A percentile compares a stretch with the other conserved stretches of the same genome.
Evolutionary conservation across 1,284 basidiomycete species (phyloP).

Genomic region (Moesziomyces globuligerus): DNA sequence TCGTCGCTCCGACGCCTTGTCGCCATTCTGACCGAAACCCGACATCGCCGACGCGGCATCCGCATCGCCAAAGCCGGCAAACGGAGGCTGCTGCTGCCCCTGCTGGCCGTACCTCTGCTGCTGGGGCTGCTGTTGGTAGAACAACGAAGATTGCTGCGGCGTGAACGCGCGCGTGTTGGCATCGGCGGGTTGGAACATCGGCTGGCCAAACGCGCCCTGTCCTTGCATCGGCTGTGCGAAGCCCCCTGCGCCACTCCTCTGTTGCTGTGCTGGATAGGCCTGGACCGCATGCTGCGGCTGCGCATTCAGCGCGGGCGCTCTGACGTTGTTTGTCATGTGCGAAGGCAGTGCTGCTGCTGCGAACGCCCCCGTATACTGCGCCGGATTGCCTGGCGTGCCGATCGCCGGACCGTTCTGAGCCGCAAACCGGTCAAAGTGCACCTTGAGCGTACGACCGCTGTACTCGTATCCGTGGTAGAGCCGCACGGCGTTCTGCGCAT

Average conservation of each 20-base stretch:
- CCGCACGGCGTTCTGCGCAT: slow-evolving; percentile 84
- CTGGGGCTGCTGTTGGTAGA: slow-evolving; percentile 8
- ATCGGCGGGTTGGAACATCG: slow-evolving; percentile 13
- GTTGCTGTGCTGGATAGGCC: slow-evolving; percentile 26
- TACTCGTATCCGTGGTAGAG: slow-evolving; percentile 75
- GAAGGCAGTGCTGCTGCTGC: slow-evolving; percentile 58
- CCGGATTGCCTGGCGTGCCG: slow-evolving; percentile 56
- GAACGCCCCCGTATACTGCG: slow-evolving; percentile 66
- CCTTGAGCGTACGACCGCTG: slow-evolving; percentile 83
- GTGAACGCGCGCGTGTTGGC: slow-evolving; percentile 1
- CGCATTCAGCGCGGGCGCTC: slow-evolving; percentile 12
- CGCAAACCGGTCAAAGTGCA: slow-evolving; percentile 77
- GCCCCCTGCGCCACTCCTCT: slow-evolving; percentile 4
- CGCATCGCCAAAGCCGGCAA: slow-evolving; percentile 21
- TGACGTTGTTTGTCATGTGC: slow-evolving; percentile 44
- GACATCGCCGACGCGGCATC: slow-evolving; percentile 5
- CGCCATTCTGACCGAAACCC: slow-evolving; percentile 6
- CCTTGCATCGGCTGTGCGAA: slow-evolving; percentile 18
- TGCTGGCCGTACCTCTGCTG: slow-evolving; percentile 15
- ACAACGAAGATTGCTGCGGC: slow-evolving; percentile 16
- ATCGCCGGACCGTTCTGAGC: slow-evolving; percentile 40
- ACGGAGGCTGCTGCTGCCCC: slow-evolving; percentile 23
- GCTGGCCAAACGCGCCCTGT: slow-evolving; percentile 18
- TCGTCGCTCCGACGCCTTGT: slow-evolving; percentile 1
- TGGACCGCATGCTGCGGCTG: slow-evolving; percentile 24